Conservation (phyloP, 1,284 basidiomycete genomes). For the Sporisorium sorghi region DNA sequence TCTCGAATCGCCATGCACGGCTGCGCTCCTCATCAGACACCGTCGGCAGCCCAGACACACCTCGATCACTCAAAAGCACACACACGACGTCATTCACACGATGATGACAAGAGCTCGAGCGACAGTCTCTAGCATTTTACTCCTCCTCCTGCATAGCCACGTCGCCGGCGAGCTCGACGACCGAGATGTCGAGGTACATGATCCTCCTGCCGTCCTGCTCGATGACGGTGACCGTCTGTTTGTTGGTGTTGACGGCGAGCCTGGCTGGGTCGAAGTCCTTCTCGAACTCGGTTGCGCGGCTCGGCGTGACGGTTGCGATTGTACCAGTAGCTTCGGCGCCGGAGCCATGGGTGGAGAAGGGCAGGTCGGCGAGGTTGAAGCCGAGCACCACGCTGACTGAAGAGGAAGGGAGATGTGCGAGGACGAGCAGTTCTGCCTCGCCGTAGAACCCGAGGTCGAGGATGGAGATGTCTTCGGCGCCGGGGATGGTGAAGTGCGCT, state of each 20-base stretch:
- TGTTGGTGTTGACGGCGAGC: constrained; percentile 38
- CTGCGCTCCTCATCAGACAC: too few relatives aligned
- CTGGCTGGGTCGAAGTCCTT: constrained; percentile 18
- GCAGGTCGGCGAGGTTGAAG: constrained; percentile 14
- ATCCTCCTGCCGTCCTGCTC: constrained; percentile 22
- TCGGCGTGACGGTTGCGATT: constrained; percentile 2
- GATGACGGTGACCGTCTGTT: constrained; percentile 37
- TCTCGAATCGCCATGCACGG: too few relatives aligned
- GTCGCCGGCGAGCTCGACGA: constrained; percentile 16
- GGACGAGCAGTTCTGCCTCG: constrained; percentile 30
- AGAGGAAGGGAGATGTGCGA: constrained; percentile 10
- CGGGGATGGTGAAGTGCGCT: constrained; percentile 8
- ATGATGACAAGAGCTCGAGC: too few relatives aligned
- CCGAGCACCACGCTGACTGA: constrained; percentile 18
- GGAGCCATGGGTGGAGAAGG: background rate
- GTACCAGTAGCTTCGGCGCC: background rate
- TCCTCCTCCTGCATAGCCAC: constrained; percentile 28
- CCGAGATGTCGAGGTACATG: constrained; percentile 33
- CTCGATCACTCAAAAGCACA: too few relatives aligned
- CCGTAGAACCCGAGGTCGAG: constrained; percentile 34
- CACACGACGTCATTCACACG: too few relatives aligned
- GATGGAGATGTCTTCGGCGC: constrained; percentile 7
- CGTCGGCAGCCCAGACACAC: too few relatives aligned
- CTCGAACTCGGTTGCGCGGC: constrained; percentile 32
- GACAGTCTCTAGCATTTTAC: too few relatives aligned